These are phyloP conservation scores for Plasmopara halstedii DNA, from an alignment of 352 stramenopile genomes.

Conservation along the genomic window DNA sequence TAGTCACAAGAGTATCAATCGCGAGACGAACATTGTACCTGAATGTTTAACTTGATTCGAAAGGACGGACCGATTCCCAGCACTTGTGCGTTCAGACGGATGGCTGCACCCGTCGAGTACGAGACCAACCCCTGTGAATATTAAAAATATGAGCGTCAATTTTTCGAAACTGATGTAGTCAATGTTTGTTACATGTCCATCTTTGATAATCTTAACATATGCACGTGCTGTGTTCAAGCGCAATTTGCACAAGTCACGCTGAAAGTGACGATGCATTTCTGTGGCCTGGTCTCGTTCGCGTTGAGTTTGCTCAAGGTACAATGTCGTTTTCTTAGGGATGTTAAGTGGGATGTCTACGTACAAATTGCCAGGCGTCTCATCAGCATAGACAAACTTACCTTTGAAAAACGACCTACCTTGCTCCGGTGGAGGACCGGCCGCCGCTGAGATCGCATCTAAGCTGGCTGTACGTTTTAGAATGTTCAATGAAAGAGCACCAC, in stretches of 20 bases:
- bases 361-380: neutral
- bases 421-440: conserved; percentile 70
- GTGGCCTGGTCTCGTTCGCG: conserved; percentile 83
- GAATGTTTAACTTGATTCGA: conserved; percentile 75
- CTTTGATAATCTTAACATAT: conserved; percentile 89
- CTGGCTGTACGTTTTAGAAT: conserved; percentile 85
- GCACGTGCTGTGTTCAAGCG: conserved; percentile 78
- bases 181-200: conserved; percentile 46
- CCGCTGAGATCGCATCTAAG: conserved; percentile 65
- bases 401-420: conserved; percentile 36
- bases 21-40: conserved; percentile 29
- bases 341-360: conserved; percentile 82
- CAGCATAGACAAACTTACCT: neutral
- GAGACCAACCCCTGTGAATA: conserved; percentile 48
- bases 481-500: conserved; percentile 72
- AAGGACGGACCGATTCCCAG: conserved; percentile 76
- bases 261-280: conserved; percentile 90
- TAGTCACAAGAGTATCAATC: too few species aligned
- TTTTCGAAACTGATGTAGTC: neutral
- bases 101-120: conserved; percentile 57
- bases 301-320: conserved; percentile 91
- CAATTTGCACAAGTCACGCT: conserved; percentile 86
- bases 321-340: conserved; percentile 91
- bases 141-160: neutral
- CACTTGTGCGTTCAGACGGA: conserved; percentile 77